A percentile compares a stretch with the other conserved stretches of the same genome.
These are phyloP conservation scores for Penicillium canescens DNA, from an alignment of 495 filamentous ascomycete species.

Conservation along the genomic window DNA sequence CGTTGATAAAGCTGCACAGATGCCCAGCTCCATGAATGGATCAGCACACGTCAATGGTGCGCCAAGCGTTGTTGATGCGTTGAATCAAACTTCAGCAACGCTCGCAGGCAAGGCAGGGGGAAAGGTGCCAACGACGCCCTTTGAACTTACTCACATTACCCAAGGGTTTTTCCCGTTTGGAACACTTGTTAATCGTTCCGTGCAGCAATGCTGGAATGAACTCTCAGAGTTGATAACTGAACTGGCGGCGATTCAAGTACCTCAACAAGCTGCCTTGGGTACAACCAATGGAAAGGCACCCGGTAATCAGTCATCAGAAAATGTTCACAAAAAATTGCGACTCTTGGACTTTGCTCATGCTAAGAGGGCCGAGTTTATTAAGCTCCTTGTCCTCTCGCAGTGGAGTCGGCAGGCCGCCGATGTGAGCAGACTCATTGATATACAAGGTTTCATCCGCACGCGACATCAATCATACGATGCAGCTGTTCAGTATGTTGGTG, in stretches of 20 bases:
- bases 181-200: conserved; percentile 69
- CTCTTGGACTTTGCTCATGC: conserved; percentile 71
- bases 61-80: conserved; percentile 10
- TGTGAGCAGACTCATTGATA: conserved; percentile 81
- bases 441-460: conserved; percentile 67
- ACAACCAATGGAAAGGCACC: conserved; percentile 50
- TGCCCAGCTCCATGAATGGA: conserved; percentile 26
- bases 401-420: conserved; percentile 80
- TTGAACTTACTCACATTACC: conserved; percentile 79
- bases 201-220: conserved; percentile 78
- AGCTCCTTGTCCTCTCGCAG: conserved; percentile 80
- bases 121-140: conserved; percentile 38
- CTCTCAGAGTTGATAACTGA: conserved; percentile 68
- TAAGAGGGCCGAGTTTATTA: conserved; percentile 76
- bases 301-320: conserved; percentile 63
- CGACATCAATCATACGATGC: conserved; percentile 57
- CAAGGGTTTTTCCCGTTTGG: conserved; percentile 70
- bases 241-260: conserved; percentile 64
- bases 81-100: conserved; percentile 14
- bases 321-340: conserved; percentile 74
- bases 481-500: conserved; percentile 60
- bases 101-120: conserved; percentile 1
- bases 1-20: conserved; percentile 14
- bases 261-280: conserved; percentile 17
- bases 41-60: conserved; percentile 33